These are phyloP conservation scores for Flaveria trinervia DNA, from an alignment of 129 eudicot genomes.

Conservation along the genomic window DNA sequence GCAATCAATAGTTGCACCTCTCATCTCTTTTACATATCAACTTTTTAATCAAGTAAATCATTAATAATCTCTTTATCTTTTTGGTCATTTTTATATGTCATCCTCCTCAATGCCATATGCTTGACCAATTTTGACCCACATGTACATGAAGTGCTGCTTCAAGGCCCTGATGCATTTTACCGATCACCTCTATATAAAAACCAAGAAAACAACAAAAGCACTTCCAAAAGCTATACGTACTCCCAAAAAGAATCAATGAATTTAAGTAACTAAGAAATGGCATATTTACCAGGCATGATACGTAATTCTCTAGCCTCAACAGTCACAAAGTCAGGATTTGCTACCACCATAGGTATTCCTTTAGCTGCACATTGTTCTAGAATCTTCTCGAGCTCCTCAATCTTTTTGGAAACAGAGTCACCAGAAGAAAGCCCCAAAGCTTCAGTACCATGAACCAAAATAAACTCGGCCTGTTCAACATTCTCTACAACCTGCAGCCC, in stretches of 20 bases:
- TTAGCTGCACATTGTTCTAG: conserved; percentile 72
- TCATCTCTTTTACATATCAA: too few relatives aligned
- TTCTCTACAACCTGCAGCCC: conserved; percentile 76
- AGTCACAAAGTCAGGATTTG: conserved; percentile 95
- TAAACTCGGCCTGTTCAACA: conserved; percentile 77
- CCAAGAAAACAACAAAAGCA: too few relatives aligned
- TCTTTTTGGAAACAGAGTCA: conserved; percentile 50
- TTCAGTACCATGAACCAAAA: conserved; percentile 96
- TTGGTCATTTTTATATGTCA: too few relatives aligned
- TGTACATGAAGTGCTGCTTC: too few relatives aligned
- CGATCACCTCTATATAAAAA: too few relatives aligned
- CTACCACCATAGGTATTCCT: conserved; percentile 91
- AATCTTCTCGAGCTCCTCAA: conserved; percentile 78
- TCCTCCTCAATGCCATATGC: too few relatives aligned
- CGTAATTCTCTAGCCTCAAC: conserved; percentile 91
- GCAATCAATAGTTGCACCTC: too few relatives aligned
- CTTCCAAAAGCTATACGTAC: not conserved
- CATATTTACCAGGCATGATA: conserved; percentile 85
- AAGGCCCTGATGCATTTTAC: too few relatives aligned
- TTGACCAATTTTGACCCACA: too few relatives aligned
- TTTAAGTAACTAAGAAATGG: not conserved
- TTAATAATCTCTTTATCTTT: too few relatives aligned
- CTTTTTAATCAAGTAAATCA: too few relatives aligned
- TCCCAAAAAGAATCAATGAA: not conserved
- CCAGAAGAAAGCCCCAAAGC: conserved; percentile 91